Conservation (phyloP, 176 grass and related monocot species). For the Juncus inflexus region DNA sequence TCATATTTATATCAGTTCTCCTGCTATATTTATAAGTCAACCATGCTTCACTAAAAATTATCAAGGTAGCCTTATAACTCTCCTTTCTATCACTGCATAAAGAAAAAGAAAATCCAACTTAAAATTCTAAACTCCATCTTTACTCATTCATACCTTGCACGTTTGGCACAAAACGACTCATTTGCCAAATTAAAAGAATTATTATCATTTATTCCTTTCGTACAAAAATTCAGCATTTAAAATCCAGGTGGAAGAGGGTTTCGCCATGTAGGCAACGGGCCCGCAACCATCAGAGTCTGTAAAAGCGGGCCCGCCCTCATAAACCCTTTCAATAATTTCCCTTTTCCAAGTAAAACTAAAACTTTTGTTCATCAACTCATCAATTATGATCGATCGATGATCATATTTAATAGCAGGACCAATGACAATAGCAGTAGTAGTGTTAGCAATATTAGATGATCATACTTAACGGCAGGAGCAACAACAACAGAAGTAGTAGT, state of each 20-base stretch:
- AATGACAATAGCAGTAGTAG: slow-evolving; percentile 17
- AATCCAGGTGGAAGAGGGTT: slow-evolving; percentile 64
- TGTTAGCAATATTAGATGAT: slow-evolving; percentile 49
- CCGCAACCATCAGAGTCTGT: slow-evolving; percentile 75
- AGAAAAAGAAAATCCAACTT: not conserved
- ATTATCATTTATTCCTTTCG: not conserved
- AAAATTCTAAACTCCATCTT: too few species aligned
- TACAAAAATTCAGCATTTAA: slow-evolving; percentile 29
- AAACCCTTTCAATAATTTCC: slow-evolving; percentile 53
- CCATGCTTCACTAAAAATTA: slow-evolving; percentile 25
- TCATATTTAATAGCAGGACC: slow-evolving; percentile 14
- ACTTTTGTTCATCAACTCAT: slow-evolving; percentile 39
- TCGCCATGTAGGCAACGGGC: slow-evolving; percentile 67
- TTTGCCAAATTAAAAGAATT: slow-evolving; percentile 8
- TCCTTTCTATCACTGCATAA: slow-evolving; percentile 16
- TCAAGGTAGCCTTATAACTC: slow-evolving; percentile 18
- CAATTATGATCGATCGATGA: slow-evolving; percentile 29
- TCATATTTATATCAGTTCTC: slow-evolving; percentile 14
- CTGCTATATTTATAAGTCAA: slow-evolving; percentile 15
- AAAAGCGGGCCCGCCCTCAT: slow-evolving; percentile 65
- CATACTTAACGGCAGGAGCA: not conserved
- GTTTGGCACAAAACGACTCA: not conserved
- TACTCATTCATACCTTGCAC: not conserved
- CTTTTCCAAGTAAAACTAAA: slow-evolving; percentile 46
- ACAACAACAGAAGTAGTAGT: slow-evolving; percentile 21